phyloP scores from a whole-genome alignment of 108 stramenopile genomes.

The Cyclotella baltica region DNA sequence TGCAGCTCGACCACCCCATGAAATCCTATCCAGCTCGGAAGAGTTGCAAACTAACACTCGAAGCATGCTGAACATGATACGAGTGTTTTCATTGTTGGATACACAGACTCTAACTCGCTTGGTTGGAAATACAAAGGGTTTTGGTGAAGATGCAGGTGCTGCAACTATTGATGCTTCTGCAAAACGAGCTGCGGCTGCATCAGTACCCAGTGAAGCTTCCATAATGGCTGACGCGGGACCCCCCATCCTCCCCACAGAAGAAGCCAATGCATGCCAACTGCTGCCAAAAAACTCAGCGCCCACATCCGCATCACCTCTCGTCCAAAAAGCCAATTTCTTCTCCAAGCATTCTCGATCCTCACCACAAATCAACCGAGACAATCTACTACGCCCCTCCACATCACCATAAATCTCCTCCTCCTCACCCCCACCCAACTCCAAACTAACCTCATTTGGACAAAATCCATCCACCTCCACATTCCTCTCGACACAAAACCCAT shows the following conservation, averaged over 20 bases:
- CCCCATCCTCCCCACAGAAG: slow-evolving; percentile 2
- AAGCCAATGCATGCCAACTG: slow-evolving; percentile 22
- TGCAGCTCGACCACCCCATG: slow-evolving; percentile 25
- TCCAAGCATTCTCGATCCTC: slow-evolving; percentile 32
- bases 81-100: slow-evolving; percentile 95
- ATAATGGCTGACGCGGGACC: slow-evolving; percentile 7
- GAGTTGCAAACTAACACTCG: slow-evolving; percentile 78
- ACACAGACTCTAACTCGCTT: slow-evolving; percentile 94
- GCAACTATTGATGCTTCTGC: slow-evolving; percentile 18
- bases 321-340: slow-evolving; percentile 91
- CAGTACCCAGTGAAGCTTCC: slow-evolving; percentile 4
- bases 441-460: slow-evolving; percentile 98
- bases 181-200: slow-evolving; percentile 7
- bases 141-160: slow-evolving; percentile 8
- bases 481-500: slow-evolving; percentile 98
- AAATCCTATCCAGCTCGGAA: slow-evolving; percentile 69
- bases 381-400: background rate
- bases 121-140: slow-evolving; percentile 33
- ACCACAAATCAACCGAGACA: background rate
- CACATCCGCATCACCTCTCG: slow-evolving; percentile 71
- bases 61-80: slow-evolving; percentile 84
- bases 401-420: slow-evolving; percentile 25
- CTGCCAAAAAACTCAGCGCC: background rate
- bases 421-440: slow-evolving; percentile 77
- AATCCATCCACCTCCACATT: slow-evolving; percentile 97